Evolutionary conservation across 768 basidiomycete genomes (phyloP).

Genomic region (Amanita molliuscula): DNA sequence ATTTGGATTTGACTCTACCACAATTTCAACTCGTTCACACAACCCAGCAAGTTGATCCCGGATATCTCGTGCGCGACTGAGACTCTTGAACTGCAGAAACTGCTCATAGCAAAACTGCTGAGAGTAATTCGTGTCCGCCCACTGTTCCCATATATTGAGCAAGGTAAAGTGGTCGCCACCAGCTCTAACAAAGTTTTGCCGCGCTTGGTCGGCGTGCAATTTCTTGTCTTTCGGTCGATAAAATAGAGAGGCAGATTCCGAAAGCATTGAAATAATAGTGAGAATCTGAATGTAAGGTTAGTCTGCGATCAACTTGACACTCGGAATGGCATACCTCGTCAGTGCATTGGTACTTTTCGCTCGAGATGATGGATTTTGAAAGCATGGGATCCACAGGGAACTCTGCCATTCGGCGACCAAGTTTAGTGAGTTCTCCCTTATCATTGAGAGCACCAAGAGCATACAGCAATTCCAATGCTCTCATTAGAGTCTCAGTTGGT

Average conservation of each 20-base stretch:
- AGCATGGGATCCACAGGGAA: slow-evolving; percentile 99
- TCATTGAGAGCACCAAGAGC: slow-evolving; percentile 95
- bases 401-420: slow-evolving; percentile 96
- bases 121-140: slow-evolving; percentile 96
- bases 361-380: slow-evolving; percentile 91
- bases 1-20: slow-evolving; percentile 82
- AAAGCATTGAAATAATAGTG: slow-evolving; percentile 95
- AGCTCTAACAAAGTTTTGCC: slow-evolving; percentile 91
- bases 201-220: slow-evolving; percentile 92
- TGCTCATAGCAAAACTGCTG: slow-evolving; percentile 97
- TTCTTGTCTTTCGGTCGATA: slow-evolving; percentile 99
- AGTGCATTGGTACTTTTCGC: slow-evolving; percentile 88
- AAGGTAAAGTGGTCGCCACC: slow-evolving; percentile 98
- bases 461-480: slow-evolving; percentile 87
- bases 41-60: slow-evolving; percentile 90
- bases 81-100: slow-evolving; percentile 89
- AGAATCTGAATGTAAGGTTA: slow-evolving; percentile 47
- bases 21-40: slow-evolving; percentile 95
- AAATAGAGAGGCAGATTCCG: slow-evolving; percentile 89
- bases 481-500: slow-evolving; percentile 94
- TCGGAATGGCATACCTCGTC: slow-evolving; percentile 62
- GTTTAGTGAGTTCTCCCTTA: slow-evolving; percentile 91
- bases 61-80: slow-evolving; percentile 92
- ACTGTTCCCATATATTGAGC: slow-evolving; percentile 97
- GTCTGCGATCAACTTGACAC: background rate